A percentile compares a stretch with the other conserved stretches of the same genome.
phyloP scores from a whole-genome alignment of 371 early-diverging fungal genomes.

The Rhizopus sp. region DNA sequence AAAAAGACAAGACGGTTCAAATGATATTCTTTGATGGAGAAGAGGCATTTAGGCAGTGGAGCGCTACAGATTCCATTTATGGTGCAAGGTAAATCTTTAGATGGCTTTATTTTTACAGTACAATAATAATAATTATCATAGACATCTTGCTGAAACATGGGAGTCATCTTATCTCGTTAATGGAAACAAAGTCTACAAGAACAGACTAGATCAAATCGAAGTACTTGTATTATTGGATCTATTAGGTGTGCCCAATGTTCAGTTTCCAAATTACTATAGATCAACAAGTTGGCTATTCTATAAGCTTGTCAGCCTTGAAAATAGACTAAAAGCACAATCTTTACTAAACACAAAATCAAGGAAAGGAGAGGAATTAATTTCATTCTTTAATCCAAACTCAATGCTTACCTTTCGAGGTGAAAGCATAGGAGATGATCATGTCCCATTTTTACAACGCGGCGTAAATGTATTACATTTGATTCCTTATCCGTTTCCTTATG shows the following conservation, averaged over 20 bases:
- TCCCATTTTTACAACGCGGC: slow-evolving; percentile 80
- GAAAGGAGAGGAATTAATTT: slow-evolving; percentile 20
- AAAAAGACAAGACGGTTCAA: slow-evolving; percentile 70
- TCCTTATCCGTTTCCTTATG: slow-evolving; percentile 86
- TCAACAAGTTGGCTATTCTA: slow-evolving; percentile 63
- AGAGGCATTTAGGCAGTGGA: slow-evolving; percentile 88
- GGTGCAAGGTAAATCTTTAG: slow-evolving; percentile 73
- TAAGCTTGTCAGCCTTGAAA: slow-evolving; percentile 50
- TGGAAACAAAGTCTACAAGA: slow-evolving; percentile 25
- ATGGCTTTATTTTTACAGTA: slow-evolving; percentile 1
- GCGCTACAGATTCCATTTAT: slow-evolving; percentile 83
- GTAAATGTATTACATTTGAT: slow-evolving; percentile 91
- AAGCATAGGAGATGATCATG: slow-evolving; percentile 88
- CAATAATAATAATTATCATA: slow-evolving; percentile 4
- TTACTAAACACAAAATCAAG: slow-evolving; percentile 34
- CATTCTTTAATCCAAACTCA: slow-evolving; percentile 43
- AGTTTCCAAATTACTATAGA: slow-evolving; percentile 62
- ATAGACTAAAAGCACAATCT: slow-evolving; percentile 30
- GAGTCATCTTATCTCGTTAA: slow-evolving; percentile 28
- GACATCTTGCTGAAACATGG: slow-evolving; percentile 57
- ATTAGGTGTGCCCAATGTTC: slow-evolving; percentile 63
- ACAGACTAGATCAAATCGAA: slow-evolving; percentile 72
- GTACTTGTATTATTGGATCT: slow-evolving; percentile 88
- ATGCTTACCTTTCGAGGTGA: slow-evolving; percentile 34
- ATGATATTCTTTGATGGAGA: slow-evolving; percentile 97